Evolutionary conservation across 306 rosid species (phyloP), one percentile per base, ranked within the genome.

Genomic region (Lithocarpus polystachyus): DNA sequence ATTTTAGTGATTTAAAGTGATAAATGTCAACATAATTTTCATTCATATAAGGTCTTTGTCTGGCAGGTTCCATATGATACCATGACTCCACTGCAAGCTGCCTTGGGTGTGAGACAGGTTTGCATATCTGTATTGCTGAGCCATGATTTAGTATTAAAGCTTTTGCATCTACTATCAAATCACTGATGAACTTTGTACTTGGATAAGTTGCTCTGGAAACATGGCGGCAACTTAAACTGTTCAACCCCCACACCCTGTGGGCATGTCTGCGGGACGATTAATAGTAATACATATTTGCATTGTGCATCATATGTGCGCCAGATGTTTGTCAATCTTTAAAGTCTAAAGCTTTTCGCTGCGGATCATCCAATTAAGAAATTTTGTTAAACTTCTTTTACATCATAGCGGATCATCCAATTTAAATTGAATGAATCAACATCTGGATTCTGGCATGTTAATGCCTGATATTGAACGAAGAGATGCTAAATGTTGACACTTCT

Each of bases 61-160:
- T 87, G 84, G 78, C 87, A 96, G 99, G 87, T 96, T 72, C 99
- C 99, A 15, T 96, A 96, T 79, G 99, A 96, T 85, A 82, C 92
- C 80, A 89, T 96, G 98, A 93, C 99, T 84, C 99, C 99, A n/a
- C 80, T 96, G 60, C 99, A 96, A 93, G 99, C 99, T 76, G 99
- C 99, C 62, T 87, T 96, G 85, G 98, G 99, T 80, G 99, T 96
- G 81, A 91, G 99, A 93, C 98, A 96, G 99, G 99, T 95, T 80
- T 85, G 91, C 52, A 53, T 67, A 55, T 72, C 56, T 76, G 33
- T n/a, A 33, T 71, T 48, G 68, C 73, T 67, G 45, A 5, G 43
- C 37, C 48, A 54, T 45, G 56, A 51, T 65, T 20, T 78, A 53
- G 26, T 79, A 35, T 64, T 71, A 45, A 62, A 45, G 6, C 29